Evolutionary conservation across 1,284 basidiomycete genomes (phyloP).

Genomic region (Trichosporon sp.): DNA sequence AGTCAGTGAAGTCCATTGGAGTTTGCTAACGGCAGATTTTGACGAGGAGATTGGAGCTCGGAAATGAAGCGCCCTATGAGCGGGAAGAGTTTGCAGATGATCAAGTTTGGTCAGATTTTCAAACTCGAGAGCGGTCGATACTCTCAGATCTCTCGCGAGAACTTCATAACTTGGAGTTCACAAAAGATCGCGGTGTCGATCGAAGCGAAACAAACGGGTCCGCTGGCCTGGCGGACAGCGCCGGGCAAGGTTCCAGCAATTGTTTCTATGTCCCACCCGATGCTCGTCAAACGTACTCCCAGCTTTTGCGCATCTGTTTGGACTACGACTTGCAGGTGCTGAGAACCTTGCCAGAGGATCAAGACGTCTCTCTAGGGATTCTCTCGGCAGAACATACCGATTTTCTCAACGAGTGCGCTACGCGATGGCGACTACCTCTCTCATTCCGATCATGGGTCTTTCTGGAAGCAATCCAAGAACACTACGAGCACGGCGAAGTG

Average conservation of each 20-base stretch:
- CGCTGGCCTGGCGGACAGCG: neutral
- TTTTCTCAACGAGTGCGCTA: conserved; percentile 78
- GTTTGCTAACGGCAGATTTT: conserved; percentile 58
- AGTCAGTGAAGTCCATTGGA: conserved; percentile 48
- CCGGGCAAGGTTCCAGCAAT: conserved; percentile 1
- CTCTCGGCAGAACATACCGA: conserved; percentile 75
- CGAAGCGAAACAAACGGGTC: conserved; percentile 56
- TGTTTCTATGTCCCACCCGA: conserved; percentile 79
- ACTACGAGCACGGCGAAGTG: conserved; percentile 84
- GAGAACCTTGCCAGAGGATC: conserved; percentile 84
- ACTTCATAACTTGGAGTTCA: conserved; percentile 17
- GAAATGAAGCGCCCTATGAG: conserved; percentile 73
- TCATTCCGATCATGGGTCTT: conserved; percentile 74
- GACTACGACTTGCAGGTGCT: conserved; percentile 82
- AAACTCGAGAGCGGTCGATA: conserved; percentile 71
- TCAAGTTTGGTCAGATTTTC: conserved; percentile 77
- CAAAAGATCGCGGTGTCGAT: conserved; percentile 9
- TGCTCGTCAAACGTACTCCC: conserved; percentile 75
- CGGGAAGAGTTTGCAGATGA: conserved; percentile 78
- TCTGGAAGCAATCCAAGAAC: conserved; percentile 76
- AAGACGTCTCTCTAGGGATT: conserved; percentile 92
- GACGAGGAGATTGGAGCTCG: conserved; percentile 83
- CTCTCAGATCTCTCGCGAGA: conserved; percentile 53
- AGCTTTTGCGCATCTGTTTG: conserved; percentile 77
- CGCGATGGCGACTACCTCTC: conserved; percentile 80